Base-by-base conservation (phyloP, 1,284 basidiomycete genomes). In the Apiotrichum domesticum region DNA sequence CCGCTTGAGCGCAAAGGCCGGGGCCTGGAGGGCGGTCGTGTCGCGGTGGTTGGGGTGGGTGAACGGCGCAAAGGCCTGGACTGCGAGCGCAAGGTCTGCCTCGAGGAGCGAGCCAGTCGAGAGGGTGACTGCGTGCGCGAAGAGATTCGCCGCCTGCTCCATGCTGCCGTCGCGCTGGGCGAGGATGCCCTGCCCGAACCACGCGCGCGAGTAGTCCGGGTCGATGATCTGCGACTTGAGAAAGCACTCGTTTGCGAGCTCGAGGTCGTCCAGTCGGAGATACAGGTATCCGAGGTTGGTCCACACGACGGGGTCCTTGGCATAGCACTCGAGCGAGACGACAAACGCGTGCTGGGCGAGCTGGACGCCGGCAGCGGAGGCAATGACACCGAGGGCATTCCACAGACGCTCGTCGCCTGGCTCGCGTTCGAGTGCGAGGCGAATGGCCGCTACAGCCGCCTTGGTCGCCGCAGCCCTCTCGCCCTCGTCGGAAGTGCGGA, bases 111-210 rank as follows among this genome's bases (percentile, higher is more conserved):
- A 73, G 44, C 84, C 83, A 7, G 84, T 80, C 2, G 85, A 81
- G 43, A 98, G 73, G 4, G 83, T 82, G 29, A 88, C 82, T 1
- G 92, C 87, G 74, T 98, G 93, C 59, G 88, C 87, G 49, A 94
- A 85, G 49, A 98, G 76, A 7, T 85, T 81, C 15, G 80, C 79
- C 0, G 89, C 85, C 55, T 90, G 85, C 13, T 75, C 70, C 61
- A 88, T 84, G 37, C 74, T 67, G 0, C 83, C 84, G 57, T 87
- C 85, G 44, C 78, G 74, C 13, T 81, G 81, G 14, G 92, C 91
- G 21, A 97, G 80, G 43, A 96, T 76, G 5, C 87, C 92, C 71
- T 95, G 93, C 0, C 94, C 96, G 13, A 96, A 82, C 96, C 96
- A 98, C n/a, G 92, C 86, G 34, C 85, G 73, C 0, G 87, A 82